Percentiles rank a stretch among this genome's conserved stretches.
phyloP scores from a whole-genome alignment of 495 filamentous ascomycete genomes.

The Penicillium lividum region DNA sequence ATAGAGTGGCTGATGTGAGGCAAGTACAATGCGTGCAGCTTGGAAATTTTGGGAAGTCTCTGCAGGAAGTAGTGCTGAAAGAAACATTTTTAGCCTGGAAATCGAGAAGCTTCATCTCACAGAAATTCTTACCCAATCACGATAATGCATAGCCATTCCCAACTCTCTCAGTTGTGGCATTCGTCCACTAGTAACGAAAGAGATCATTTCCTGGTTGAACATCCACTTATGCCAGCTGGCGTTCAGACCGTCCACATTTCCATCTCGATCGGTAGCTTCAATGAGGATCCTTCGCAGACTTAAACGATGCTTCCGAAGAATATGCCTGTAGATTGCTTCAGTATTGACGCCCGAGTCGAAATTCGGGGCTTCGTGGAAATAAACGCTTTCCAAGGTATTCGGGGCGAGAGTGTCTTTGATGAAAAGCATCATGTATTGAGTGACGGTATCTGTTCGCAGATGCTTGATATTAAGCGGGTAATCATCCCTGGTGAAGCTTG shows the following conservation, averaged over 20 bases:
- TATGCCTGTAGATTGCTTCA: constrained; percentile 72
- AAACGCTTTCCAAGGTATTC: constrained; percentile 80
- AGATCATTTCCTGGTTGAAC: constrained; percentile 69
- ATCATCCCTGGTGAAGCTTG: constrained; percentile 35
- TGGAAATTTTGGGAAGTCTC: constrained; percentile 71
- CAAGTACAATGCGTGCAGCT: constrained; percentile 78
- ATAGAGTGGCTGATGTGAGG: constrained; percentile 68
- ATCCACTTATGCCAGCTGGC: constrained; percentile 73
- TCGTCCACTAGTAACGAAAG: constrained; percentile 78
- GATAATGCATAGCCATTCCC: constrained; percentile 74
- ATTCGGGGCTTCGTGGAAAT: constrained; percentile 71
- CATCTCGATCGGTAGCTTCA: constrained; percentile 62
- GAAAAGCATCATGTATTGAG: constrained; percentile 73
- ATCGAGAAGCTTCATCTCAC: background rate
- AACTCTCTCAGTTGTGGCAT: constrained; percentile 78
- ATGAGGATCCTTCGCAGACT: constrained; percentile 79
- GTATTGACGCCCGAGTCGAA: constrained; percentile 63
- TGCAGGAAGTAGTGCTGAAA: constrained; percentile 84
- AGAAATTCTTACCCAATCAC: constrained; percentile 74
- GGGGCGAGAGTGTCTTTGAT: constrained; percentile 84
- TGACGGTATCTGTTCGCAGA: constrained; percentile 82
- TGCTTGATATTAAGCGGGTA: constrained; percentile 76
- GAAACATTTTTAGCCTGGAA: constrained; percentile 10
- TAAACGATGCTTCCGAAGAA: constrained; percentile 68
- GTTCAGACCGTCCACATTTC: constrained; percentile 32